These are phyloP conservation scores for Nelumbo lutea DNA, from an alignment of 164 flowering plant genomes.

Conservation along the genomic window DNA sequence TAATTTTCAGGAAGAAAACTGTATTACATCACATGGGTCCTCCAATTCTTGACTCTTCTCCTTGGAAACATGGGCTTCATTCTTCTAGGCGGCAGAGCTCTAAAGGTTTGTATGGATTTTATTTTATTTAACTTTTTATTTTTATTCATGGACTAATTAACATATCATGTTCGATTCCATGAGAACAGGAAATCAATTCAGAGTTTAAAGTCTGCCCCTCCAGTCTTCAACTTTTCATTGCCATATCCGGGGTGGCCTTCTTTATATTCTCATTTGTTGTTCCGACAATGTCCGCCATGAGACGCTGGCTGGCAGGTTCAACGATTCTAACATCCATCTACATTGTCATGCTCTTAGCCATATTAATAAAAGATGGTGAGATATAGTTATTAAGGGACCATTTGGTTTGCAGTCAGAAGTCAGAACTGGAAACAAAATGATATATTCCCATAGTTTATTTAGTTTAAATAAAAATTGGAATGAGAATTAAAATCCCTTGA, in stretches of 20 bases:
- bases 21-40: constrained; percentile 46
- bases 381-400: too few relatives aligned
- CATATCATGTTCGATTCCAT: not conserved
- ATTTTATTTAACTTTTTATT: not conserved
- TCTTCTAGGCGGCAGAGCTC: constrained; percentile 50
- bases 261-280: constrained; percentile 39
- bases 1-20: constrained; percentile 36
- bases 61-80: constrained; percentile 60
- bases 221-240: constrained; percentile 46
- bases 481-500: too few relatives aligned
- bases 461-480: too few relatives aligned
- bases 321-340: constrained; percentile 31
- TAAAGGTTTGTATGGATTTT: constrained; percentile 31
- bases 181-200: constrained; percentile 34
- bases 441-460: too few relatives aligned
- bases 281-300: constrained; percentile 54
- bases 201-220: constrained; percentile 31
- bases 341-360: constrained; percentile 24
- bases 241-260: constrained; percentile 39
- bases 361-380: constrained; percentile 38
- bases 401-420: too few relatives aligned
- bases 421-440: too few relatives aligned
- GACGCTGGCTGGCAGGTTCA: constrained; percentile 40
- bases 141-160: too few relatives aligned
- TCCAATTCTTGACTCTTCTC: constrained; percentile 37